Base-by-base conservation (phyloP, 2,329 filamentous ascomycete species). In the Ascochyta rabiei region DNA sequence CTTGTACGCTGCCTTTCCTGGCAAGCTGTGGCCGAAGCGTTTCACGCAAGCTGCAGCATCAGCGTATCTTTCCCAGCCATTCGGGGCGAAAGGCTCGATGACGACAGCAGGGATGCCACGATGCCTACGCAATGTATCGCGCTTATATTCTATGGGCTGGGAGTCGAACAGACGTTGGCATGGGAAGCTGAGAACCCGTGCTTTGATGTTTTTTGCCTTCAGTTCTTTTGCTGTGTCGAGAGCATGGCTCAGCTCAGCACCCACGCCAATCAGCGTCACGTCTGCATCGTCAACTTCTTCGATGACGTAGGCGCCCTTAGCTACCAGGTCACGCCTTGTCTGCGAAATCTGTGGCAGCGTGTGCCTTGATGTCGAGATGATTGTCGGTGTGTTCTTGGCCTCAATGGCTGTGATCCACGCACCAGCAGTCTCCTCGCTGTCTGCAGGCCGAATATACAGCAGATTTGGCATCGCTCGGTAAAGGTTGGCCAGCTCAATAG, bases 401-500 rank as follows among this genome's bases (percentile, higher is more conserved):
- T 77, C 73, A 35, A 85, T 68, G 8, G 83, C 82, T 3, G 75
- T 65, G 30, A 78, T 78, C 71, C 79, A 86, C 3, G 83, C 84
- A 12, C 84, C 84, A 1, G 79, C 79, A 0, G 77, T 79, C 68
- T 88, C 85, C 62, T 87, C 83, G 41, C 77, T 79, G 57, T 87
- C 84, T 41, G 79, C 78, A 0, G 85, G 85, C 0, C 85, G 81
- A 50, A 87, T 84, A 66, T 86, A 86, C 1, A 83, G 72, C 0
- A 87, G 58, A 54, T 86, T 86, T 0, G 84, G 85, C 84, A 87
- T 87, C 21, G 84, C 81, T 4, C 85, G 81, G 67, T 84, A 87
- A 2, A 87, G 74, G 0, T 79, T 70, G 9, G 81, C 79, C 0
- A 87, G 74, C 31, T 80, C 84, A 26, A 87, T 81, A 2, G 85